A percentile compares a stretch with the other conserved stretches of the same genome.
Conservation (phyloP, 2,329 filamentous ascomycete genomes). For the Parastagonospora nodorum region DNA sequence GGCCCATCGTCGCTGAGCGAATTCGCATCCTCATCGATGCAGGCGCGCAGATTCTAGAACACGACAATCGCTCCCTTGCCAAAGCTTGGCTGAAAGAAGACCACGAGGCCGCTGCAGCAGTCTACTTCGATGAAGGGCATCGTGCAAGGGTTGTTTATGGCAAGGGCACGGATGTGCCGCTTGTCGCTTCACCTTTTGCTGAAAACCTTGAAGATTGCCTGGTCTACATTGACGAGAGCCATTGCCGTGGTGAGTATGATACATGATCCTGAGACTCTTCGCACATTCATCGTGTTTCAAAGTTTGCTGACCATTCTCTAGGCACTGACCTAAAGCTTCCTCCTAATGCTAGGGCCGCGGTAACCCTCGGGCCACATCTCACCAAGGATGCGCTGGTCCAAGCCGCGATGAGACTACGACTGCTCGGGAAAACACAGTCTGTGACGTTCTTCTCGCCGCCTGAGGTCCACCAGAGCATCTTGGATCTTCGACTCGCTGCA, state of each 20-base stretch:
- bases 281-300: too few relatives aligned
- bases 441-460: slow-evolving; percentile 61
- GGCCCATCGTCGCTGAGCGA: too few relatives aligned
- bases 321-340: slow-evolving; percentile 66
- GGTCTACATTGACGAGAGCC: slow-evolving; percentile 65
- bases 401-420: slow-evolving; percentile 70
- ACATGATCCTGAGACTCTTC: background rate
- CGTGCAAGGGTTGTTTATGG: slow-evolving; percentile 53
- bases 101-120: slow-evolving; percentile 51
- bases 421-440: slow-evolving; percentile 62
- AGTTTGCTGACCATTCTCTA: too few relatives aligned
- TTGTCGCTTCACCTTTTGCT: slow-evolving; percentile 61
- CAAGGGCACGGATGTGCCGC: slow-evolving; percentile 46
- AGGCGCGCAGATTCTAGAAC: slow-evolving; percentile 67
- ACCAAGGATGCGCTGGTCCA: slow-evolving; percentile 68
- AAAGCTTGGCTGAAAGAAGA: slow-evolving; percentile 58
- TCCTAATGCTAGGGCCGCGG: slow-evolving; percentile 51
- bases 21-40: slow-evolving; percentile 63
- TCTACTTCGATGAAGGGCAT: slow-evolving; percentile 60
- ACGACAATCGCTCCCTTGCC: slow-evolving; percentile 59
- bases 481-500: slow-evolving; percentile 43
- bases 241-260: slow-evolving; percentile 52
- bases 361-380: slow-evolving; percentile 62
- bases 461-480: slow-evolving; percentile 66
- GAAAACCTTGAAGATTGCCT: slow-evolving; percentile 59